These are phyloP conservation scores for Fusarium protoensiforme DNA, from an alignment of 2,329 filamentous ascomycete genomes.

Conservation along the genomic window DNA sequence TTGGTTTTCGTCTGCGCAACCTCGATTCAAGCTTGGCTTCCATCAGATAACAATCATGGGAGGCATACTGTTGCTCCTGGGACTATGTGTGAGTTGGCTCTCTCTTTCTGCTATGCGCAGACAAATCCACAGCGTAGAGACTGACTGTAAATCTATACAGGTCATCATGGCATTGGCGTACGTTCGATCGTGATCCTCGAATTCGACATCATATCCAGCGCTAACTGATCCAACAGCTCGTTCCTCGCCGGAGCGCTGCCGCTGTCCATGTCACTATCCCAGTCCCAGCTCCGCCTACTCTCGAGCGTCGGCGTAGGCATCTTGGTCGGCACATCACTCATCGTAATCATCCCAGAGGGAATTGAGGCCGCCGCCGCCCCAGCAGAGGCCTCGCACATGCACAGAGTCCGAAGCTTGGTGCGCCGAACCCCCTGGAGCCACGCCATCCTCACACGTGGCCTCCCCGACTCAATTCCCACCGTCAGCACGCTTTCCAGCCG, in stretches of 20 bases:
- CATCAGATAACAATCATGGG: conserved; percentile 47
- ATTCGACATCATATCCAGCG: conserved; percentile 18
- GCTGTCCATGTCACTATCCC: conserved; percentile 86
- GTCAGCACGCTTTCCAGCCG: conserved; percentile 22
- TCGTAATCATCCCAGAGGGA: conserved; percentile 97
- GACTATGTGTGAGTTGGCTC: conserved; percentile 52
- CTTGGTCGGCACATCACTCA: conserved; percentile 91
- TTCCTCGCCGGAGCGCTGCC: conserved; percentile 93
- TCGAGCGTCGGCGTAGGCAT: conserved; percentile 94
- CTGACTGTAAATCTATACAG: conserved; percentile 46
- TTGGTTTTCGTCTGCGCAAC: conserved; percentile 18
- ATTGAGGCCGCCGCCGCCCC: conserved; percentile 86
- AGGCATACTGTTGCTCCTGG: conserved; percentile 53
- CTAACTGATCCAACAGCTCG: conserved; percentile 68
- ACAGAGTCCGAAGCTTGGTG: conserved; percentile 48
- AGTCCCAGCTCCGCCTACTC: conserved; percentile 87
- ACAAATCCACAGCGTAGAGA: conserved; percentile 9
- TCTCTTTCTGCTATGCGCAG: not conserved
- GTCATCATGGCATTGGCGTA: conserved; percentile 70
- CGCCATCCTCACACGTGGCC: conserved; percentile 38
- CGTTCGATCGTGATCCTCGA: conserved; percentile 42
- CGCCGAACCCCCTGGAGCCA: conserved; percentile 48
- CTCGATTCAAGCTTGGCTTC: conserved; percentile 17
- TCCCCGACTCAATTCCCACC: conserved; percentile 37
- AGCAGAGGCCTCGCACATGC: conserved; percentile 52